Evolutionary conservation across 441 rosid genomes (phyloP), one percentile per base, ranked within the genome.

Genomic region (Adansonia madagascariensis): DNA sequence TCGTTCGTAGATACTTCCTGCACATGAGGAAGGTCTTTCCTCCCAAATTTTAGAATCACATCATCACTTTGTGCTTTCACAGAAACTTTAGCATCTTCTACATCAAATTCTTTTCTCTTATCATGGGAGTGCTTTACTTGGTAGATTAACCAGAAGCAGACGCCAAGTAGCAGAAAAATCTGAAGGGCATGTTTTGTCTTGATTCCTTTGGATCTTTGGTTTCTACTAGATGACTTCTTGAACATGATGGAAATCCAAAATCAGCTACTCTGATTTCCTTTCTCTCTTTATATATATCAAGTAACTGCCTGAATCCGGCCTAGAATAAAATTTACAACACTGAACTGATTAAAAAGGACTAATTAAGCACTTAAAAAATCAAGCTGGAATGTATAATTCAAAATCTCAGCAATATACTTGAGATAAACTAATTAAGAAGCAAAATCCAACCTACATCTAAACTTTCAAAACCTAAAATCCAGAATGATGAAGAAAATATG

Each of bases 51-150:
- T 73, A 80, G 75, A 61, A 82, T 79, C 47, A 61, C 82, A 59
- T 84, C 83, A 59, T 31, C 83, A 27, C 15, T 77, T 68, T 66
- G 81, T 4, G 80, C 68, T 22, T 49, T 83, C 5, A 69, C 71
- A 1, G 86, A 79, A 73, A 75, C 64, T 76, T 85, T 75, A 2
- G 64, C 78, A 70, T 88, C 94, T 22, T 83, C 85, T 80, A 84
- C 93, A 60, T 87, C 85, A 22, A 89, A 79, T 61, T 91, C 98
- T 83, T 86, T 88, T 80, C 89, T 92, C 88, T 89, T 92, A 71
- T 91, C 97, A 78, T 91, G 92, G 61, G 97, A 92, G 76, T 85
- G 91, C 91, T 94, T 96, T 18, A 92, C 94, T 85, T 94, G 98
- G 80, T 90, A 96, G 78, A 94, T 84, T 78, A 94, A 75, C 99